Conservation (phyloP, 2,329 filamentous ascomycete genomes). For the Hypoxylon sp. region DNA sequence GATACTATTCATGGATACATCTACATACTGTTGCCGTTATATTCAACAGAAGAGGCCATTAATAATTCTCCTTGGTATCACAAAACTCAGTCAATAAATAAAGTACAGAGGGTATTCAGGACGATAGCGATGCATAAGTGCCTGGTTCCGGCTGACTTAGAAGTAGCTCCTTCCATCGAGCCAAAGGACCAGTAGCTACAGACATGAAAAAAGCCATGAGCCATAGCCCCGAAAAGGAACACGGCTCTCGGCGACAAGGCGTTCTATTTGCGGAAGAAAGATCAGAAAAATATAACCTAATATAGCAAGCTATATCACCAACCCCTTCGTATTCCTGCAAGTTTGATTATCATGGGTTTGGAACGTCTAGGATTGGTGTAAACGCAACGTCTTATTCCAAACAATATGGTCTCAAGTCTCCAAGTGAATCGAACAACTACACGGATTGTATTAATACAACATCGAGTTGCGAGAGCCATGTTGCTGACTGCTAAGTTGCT, state of each 20-base stretch:
- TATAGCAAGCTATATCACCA: not conserved
- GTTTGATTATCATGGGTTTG: not conserved
- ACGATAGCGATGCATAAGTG: not conserved
- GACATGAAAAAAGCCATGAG: too few relatives aligned
- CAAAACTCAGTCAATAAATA: not conserved
- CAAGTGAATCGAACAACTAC: not conserved
- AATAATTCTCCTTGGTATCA: not conserved
- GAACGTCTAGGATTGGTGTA: not conserved
- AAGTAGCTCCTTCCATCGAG: not conserved
- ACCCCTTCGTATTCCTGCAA: not conserved
- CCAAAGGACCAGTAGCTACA: not conserved
- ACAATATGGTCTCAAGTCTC: not conserved
- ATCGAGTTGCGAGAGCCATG: too few relatives aligned
- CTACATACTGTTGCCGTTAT: too few relatives aligned
- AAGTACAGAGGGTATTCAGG: not conserved
- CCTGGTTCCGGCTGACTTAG: too few relatives aligned
- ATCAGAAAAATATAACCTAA: not conserved
- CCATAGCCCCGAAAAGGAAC: not conserved
- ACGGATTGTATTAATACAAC: not conserved
- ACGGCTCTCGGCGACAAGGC: not conserved
- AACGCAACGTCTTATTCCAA: not conserved
- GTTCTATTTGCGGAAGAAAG: not conserved
- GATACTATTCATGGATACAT: too few relatives aligned
- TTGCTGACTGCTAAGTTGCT: not conserved
- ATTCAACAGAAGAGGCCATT: too few relatives aligned